phyloP scores from a whole-genome alignment of 352 stramenopile species.

The Pythium coloratum region DNA sequence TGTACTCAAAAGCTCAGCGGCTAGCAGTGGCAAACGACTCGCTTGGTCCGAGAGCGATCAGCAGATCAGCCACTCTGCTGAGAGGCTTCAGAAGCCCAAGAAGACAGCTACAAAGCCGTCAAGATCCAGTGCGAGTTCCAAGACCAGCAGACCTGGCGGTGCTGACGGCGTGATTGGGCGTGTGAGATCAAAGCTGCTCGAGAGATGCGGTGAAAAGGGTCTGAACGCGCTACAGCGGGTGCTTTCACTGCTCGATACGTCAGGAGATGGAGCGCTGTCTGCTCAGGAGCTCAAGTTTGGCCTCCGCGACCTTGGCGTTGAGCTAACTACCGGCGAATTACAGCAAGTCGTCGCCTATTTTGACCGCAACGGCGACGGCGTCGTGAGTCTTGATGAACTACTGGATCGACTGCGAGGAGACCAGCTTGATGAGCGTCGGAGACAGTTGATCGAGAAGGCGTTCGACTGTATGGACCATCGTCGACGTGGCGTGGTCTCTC shows the following conservation, averaged over 20 bases:
- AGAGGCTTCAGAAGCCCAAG: not conserved
- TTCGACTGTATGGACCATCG: constrained; percentile 62
- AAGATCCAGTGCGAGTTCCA: not conserved
- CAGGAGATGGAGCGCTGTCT: constrained; percentile 42
- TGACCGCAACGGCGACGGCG: constrained; percentile 47
- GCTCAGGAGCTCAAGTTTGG: constrained; percentile 62
- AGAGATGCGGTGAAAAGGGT: constrained; percentile 37
- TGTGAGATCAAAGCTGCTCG: constrained; percentile 38
- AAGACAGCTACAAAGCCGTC: not conserved
- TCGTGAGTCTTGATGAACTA: constrained; percentile 55
- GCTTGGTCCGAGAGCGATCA: not conserved
- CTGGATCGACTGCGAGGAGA: constrained; percentile 44
- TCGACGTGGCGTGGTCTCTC: constrained; percentile 35
- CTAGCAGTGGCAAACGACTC: not conserved
- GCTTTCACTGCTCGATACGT: constrained; percentile 45
- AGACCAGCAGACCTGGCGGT: not conserved
- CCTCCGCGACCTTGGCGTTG: constrained; percentile 53
- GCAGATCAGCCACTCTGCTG: not conserved
- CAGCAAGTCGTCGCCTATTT: constrained; percentile 43
- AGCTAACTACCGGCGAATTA: constrained; percentile 39
- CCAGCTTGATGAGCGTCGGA: constrained; percentile 31
- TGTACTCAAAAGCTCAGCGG: not conserved
- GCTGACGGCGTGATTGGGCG: constrained; percentile 21
- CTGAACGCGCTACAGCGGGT: constrained; percentile 51
- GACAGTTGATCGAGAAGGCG: constrained; percentile 43